Evolutionary conservation across 306 rosid genomes (phyloP).

Genomic region (Casuarina glauca): DNA sequence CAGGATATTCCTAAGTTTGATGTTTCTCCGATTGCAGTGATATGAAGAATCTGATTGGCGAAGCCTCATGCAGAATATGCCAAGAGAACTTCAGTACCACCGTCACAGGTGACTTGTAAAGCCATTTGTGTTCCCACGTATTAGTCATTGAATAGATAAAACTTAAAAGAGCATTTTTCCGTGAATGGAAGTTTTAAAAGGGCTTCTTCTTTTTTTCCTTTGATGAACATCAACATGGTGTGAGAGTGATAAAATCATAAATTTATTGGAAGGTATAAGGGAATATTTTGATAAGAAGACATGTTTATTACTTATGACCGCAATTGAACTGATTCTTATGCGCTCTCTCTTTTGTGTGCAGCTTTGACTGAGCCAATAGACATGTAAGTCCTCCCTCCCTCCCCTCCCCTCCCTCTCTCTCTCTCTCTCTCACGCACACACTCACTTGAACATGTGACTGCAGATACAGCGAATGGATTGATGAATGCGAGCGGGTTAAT

Average conservation of each 20-base stretch:
- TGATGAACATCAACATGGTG: background rate
- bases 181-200: background rate
- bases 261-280: background rate
- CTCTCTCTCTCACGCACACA: background rate
- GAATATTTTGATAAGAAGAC: background rate
- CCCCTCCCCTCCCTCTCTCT: background rate
- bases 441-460: constrained; percentile 13
- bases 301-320: background rate
- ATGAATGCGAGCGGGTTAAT: constrained; percentile 91
- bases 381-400: constrained; percentile 52
- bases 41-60: constrained; percentile 85
- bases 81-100: constrained; percentile 82
- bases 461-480: constrained; percentile 98
- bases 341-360: constrained; percentile 33
- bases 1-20: background rate
- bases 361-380: constrained; percentile 85
- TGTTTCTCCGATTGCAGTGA: constrained; percentile 57
- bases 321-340: constrained; percentile 8
- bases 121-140: background rate
- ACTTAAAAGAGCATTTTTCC: background rate
- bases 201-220: background rate
- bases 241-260: background rate
- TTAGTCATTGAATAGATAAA: constrained; percentile 1
- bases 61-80: constrained; percentile 82
- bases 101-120: constrained; percentile 51